Base-by-base conservation (phyloP, 257 asterid species). In the Solanum bukasovii region DNA sequence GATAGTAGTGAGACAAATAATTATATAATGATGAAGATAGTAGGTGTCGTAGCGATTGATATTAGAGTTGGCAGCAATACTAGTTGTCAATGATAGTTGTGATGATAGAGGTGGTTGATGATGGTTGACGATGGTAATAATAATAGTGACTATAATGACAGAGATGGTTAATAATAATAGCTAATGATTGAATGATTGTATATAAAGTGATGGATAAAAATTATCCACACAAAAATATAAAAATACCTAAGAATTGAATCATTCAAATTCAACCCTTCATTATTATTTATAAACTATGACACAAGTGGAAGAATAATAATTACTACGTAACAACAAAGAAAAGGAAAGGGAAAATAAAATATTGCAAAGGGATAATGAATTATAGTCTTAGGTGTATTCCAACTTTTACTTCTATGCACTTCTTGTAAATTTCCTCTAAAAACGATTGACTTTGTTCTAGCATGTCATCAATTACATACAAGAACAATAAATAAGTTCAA, bases 121-220 rank as follows among this genome's bases (percentile, higher is more conserved):
- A 2, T 16, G 4, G 1, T 20, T 56, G 25, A 16, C 52, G 16
- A 44, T 44, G 56, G 7, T 46, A 46, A 46, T 46, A 46, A 13
- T 46, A 7, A 1, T 46, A 46, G 56, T 46, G 3, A 1, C 56
- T 46, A 13, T 46, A 1, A 20, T 7, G 25, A 20, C 67, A 7
- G 0, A 59, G 11, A 0, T 59, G 67, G 0, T 59, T 59, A 3
- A 3, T 7, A 7, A 59, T 7, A 2, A 2, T 20, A 59, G n/a
- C 25, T 20, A 7, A 3, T 59, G 11, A 56, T 18, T 56, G 4
- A 7, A 3, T 56, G 10, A 59, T 20, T 59, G 5, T 18, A 3
- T 6, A 56, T 61, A 23, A 9, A 63, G 6, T 23, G 1, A 25
- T 63, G 31, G 6, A n/a, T 63, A 1, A 63, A n/a, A 63, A 63